phyloP scores from a whole-genome alignment of 495 filamentous ascomycete species.

The Tuber umbilicatum region DNA sequence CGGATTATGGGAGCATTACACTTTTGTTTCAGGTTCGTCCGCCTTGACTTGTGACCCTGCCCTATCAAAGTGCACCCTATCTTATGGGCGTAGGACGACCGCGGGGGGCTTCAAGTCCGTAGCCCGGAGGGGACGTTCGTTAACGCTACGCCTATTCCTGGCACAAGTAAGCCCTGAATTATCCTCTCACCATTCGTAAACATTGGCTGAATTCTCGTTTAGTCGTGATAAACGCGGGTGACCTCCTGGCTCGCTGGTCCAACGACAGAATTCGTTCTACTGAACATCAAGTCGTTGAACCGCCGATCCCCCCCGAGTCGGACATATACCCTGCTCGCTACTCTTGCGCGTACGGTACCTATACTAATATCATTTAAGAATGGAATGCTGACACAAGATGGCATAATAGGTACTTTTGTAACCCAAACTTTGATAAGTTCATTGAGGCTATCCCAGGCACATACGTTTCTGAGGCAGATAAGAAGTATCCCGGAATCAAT shows the following conservation, averaged over 20 bases:
- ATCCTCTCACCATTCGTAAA: background rate
- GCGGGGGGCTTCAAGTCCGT: slow-evolving; percentile 78
- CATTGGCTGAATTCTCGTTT: background rate
- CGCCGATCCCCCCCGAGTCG: slow-evolving; percentile 47
- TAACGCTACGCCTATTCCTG: slow-evolving; percentile 72
- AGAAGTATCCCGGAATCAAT: slow-evolving; percentile 71
- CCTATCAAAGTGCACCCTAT: background rate
- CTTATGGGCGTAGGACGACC: slow-evolving; percentile 47
- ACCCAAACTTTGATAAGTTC: slow-evolving; percentile 68
- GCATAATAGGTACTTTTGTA: slow-evolving; percentile 68
- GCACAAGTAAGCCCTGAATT: slow-evolving; percentile 46
- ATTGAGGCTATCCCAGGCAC: slow-evolving; percentile 89
- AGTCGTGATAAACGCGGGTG: slow-evolving; percentile 87
- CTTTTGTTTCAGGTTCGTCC: slow-evolving; percentile 64
- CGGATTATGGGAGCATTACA: slow-evolving; percentile 83
- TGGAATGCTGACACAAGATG: slow-evolving; percentile 1
- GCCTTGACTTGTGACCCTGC: background rate
- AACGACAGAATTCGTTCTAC: slow-evolving; percentile 87
- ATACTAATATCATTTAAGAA: background rate
- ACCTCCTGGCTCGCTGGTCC: slow-evolving; percentile 80
- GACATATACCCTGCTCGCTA: slow-evolving; percentile 58
- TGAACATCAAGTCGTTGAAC: slow-evolving; percentile 82
- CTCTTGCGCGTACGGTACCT: slow-evolving; percentile 56
- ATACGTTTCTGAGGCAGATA: slow-evolving; percentile 56
- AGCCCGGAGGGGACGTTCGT: slow-evolving; percentile 71